These are phyloP conservation scores for Boletellus sp. DNA, from an alignment of 768 basidiomycete species.

Conservation along the genomic window DNA sequence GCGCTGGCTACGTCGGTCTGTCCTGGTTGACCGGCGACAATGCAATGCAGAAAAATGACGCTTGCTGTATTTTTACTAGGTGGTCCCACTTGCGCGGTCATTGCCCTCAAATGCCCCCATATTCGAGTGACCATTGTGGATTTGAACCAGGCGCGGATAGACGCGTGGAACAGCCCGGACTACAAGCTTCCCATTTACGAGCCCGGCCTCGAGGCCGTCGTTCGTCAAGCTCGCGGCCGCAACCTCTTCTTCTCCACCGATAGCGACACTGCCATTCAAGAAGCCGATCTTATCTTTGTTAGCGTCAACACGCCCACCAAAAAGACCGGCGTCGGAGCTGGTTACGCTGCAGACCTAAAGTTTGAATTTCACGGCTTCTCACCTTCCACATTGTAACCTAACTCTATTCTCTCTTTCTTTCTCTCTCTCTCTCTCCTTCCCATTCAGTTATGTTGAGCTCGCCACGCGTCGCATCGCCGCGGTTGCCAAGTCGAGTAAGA, in stretches of 20 bases:
- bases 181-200: constrained; percentile 94
- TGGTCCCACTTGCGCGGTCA: constrained; percentile 93
- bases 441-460: constrained; percentile 85
- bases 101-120: constrained; percentile 89
- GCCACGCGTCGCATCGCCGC: constrained; percentile 95
- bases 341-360: constrained; percentile 98
- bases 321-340: constrained; percentile 95
- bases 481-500: constrained; percentile 88
- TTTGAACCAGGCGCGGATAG: constrained; percentile 89
- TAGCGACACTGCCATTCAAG: constrained; percentile 86
- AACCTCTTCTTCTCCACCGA: constrained; percentile 98
- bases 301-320: constrained; percentile 99
- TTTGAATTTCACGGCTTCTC: constrained; percentile 38
- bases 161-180: constrained; percentile 92
- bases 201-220: constrained; percentile 90
- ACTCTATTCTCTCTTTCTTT: constrained; percentile 1
- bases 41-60: constrained; percentile 9
- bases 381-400: constrained; percentile 5
- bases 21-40: constrained; percentile 3
- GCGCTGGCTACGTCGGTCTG: constrained; percentile 92
- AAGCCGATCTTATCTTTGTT: constrained; percentile 98
- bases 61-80: constrained; percentile 44
- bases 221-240: constrained; percentile 81
- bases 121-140: constrained; percentile 97
- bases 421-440: too few relatives aligned